Evolutionary conservation across 352 stramenopile genomes (phyloP).

Genomic region (Pythium insidiosum): DNA sequence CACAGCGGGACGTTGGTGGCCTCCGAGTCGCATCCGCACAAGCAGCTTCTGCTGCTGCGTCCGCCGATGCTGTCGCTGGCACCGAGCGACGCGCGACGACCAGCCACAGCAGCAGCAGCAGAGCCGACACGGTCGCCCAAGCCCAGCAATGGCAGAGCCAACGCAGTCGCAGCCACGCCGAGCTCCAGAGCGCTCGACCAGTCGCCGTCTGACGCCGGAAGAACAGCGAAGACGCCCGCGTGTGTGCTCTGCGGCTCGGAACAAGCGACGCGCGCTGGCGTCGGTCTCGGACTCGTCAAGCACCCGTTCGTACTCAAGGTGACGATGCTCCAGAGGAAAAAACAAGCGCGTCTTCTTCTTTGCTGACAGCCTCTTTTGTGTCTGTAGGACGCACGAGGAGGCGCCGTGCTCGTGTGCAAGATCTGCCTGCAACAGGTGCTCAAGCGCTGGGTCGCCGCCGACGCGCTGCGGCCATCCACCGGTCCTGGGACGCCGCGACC

Average conservation of each 20-base stretch:
- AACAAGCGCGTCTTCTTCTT: too few species aligned
- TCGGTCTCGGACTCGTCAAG: slow-evolving; percentile 29
- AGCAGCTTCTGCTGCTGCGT: background rate
- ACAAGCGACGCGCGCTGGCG: slow-evolving; percentile 5
- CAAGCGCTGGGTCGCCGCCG: slow-evolving; percentile 18
- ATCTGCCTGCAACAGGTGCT: slow-evolving; percentile 56
- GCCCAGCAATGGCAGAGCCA: background rate
- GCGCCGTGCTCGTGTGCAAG: slow-evolving; percentile 48
- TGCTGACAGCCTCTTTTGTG: too few species aligned
- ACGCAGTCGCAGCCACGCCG: too few species aligned
- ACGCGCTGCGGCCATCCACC: too few species aligned
- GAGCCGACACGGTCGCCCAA: background rate
- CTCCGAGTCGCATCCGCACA: background rate
- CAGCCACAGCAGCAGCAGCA: background rate
- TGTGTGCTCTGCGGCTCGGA: slow-evolving; percentile 44
- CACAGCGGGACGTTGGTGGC: background rate
- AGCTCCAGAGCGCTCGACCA: too few species aligned
- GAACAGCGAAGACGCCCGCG: background rate
- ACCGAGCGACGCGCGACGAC: too few species aligned
- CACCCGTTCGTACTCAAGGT: slow-evolving; percentile 76
- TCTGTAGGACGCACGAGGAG: slow-evolving; percentile 48
- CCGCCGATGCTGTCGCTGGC: background rate
- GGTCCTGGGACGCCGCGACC: slow-evolving; percentile 4
- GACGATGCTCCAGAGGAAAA: too few species aligned
- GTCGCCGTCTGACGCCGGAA: background rate